Conservation (phyloP, 1,139 yeast species). For the Taphrina communis region DNA sequence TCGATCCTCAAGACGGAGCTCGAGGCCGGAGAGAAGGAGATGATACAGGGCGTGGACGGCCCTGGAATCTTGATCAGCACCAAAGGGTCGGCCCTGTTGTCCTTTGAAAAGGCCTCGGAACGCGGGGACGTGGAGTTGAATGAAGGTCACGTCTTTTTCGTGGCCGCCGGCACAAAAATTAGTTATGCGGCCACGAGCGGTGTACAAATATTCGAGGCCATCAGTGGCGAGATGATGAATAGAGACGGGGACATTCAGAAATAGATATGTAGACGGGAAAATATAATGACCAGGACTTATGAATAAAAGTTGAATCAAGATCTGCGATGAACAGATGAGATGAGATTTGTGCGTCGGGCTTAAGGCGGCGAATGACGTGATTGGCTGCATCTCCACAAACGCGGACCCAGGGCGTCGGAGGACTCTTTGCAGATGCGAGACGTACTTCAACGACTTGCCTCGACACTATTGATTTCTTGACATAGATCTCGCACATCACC, state of each 20-base stretch:
- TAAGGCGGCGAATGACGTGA: too few relatives aligned
- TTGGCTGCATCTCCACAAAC: too few relatives aligned
- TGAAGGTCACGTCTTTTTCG: constrained; percentile 80
- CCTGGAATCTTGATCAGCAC: constrained; percentile 89
- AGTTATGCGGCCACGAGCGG: constrained; percentile 61
- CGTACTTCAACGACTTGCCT: too few relatives aligned
- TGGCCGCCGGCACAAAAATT: constrained; percentile 78
- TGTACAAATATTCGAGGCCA: constrained; percentile 77
- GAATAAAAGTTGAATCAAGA: background rate
- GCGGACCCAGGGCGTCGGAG: too few relatives aligned
- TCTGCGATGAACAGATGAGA: constrained; percentile 1
- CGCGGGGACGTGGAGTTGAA: constrained; percentile 49
- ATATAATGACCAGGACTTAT: too few relatives aligned
- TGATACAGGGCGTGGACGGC: constrained; percentile 69
- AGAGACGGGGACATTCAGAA: constrained; percentile 16
- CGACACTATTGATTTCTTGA: too few relatives aligned
- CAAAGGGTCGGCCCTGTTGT: constrained; percentile 73
- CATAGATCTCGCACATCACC: too few relatives aligned
- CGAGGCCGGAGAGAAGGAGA: constrained; percentile 57
- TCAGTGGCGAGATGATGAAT: constrained; percentile 33
- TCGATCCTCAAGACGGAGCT: constrained; percentile 75
- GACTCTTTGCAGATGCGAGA: too few relatives aligned
- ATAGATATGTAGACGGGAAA: background rate
- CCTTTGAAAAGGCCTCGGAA: constrained; percentile 51
- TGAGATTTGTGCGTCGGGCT: background rate